These are phyloP conservation scores for Moniliella sp. DNA, from an alignment of 1,284 basidiomycete genomes.

Conservation along the genomic window DNA sequence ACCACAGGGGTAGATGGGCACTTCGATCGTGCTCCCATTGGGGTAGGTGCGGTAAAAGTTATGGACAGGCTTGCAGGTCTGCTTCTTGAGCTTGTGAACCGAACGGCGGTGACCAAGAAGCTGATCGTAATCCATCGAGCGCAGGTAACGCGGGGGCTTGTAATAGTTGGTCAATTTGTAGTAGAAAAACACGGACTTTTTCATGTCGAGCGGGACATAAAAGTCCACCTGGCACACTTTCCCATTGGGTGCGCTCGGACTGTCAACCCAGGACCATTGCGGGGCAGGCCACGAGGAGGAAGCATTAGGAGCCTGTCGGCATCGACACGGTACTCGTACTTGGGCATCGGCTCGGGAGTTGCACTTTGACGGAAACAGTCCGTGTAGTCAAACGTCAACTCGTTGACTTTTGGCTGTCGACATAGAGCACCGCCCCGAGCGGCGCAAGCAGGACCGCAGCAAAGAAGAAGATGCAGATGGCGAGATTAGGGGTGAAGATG, in stretches of 20 bases:
- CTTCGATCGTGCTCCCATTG: not conserved
- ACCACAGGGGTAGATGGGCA: conserved; percentile 60
- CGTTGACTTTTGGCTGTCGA: conserved; percentile 45
- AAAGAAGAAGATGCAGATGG: conserved; percentile 82
- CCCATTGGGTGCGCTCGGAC: conserved; percentile 9
- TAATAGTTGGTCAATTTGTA: conserved; percentile 57
- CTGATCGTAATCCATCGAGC: conserved; percentile 67
- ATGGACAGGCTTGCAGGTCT: conserved; percentile 51
- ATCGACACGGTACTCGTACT: conserved; percentile 58
- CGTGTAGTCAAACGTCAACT: conserved; percentile 88
- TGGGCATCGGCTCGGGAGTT: conserved; percentile 44
- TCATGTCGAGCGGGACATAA: conserved; percentile 51
- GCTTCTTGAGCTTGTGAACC: conserved; percentile 36
- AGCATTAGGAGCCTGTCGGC: not conserved
- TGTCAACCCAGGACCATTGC: conserved; percentile 5
- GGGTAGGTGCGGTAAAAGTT: conserved; percentile 66
- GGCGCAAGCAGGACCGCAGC: conserved; percentile 84
- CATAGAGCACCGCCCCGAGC: conserved; percentile 57
- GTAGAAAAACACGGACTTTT: conserved; percentile 65
- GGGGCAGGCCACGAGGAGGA: conserved; percentile 1
- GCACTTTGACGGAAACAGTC: conserved; percentile 42
- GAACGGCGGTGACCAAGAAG: conserved; percentile 52
- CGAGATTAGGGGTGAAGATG: conserved; percentile 87
- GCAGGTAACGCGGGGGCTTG: conserved; percentile 96
- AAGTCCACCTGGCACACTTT: conserved; percentile 25